Evolutionary conservation across 352 stramenopile genomes (phyloP), one percentile per base, ranked within the genome.

Genomic region (Globisporangium paddicum): DNA sequence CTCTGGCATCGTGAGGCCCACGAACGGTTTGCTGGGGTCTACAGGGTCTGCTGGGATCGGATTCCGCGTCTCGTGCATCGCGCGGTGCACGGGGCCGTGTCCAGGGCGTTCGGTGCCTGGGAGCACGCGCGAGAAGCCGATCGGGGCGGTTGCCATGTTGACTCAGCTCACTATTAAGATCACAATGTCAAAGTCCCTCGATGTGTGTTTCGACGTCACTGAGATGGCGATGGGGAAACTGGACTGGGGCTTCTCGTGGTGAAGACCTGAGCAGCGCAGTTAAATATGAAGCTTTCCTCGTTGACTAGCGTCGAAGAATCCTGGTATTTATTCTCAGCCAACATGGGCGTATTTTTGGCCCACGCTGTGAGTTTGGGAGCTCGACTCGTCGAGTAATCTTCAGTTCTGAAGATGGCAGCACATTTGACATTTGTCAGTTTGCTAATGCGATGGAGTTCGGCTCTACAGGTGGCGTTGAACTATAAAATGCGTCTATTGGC

Each of bases 21-120:
- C 70, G 35, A 77, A 69, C 14, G 64, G 72, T 21, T 79, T 65
- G 11, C 67, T 62, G 9, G 71, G 69, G 47, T 75, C 62, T 3
- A 44, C 63, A 19, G 64, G 56, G 47, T 82, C 72, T 1, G 68
- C 53, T 3, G 67, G 71, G 18, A 80, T 66, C 23, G 72, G 54
- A 40, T 71, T 60, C 7, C 46, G 60, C 9, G 72, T n/a, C 1
- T 60, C 5, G 30, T 64, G 32, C 25, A 79, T 55, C 0, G 73
- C 69, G 11, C 78, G 78, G 55, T 88, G 69, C 51, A 86, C 82
- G 0, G 74, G 32, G 0, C 72, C 67, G 16, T 81, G 77, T 19
- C 63, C 67, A 2, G 60, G 60, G 2, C 64, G 67, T 50, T 86
- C 76, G 7, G 72, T 82, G 16, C 79, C 79, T 16, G 62, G 41